A percentile compares a stretch with the other conserved stretches of the same genome.
Evolutionary conservation across 225 moss, liverwort and hornwort genomes (phyloP).

Genomic region (Polytrichum commune): DNA sequence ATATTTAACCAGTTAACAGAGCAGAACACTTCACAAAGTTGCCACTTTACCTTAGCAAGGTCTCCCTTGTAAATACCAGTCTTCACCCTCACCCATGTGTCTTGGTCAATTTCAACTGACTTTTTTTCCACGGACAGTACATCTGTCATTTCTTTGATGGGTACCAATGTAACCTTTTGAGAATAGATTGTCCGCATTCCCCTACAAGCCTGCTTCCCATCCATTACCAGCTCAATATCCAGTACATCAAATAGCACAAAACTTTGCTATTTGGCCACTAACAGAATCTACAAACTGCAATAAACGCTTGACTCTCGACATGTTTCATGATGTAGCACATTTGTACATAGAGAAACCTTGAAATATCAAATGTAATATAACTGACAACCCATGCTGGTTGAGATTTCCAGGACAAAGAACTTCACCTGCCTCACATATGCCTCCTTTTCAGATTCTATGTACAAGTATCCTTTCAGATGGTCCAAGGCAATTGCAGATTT

Average conservation of each 20-base stretch:
- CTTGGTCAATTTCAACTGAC: slow-evolving; percentile 86
- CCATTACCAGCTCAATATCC: slow-evolving; percentile 18
- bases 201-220: slow-evolving; percentile 61
- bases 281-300: no score
- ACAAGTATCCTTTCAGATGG: slow-evolving; percentile 90
- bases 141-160: slow-evolving; percentile 97
- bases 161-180: slow-evolving; percentile 79
- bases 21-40: neutral
- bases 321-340: no score
- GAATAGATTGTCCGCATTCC: slow-evolving; percentile 92
- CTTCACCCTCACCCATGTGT: slow-evolving; percentile 94
- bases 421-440: slow-evolving; percentile 89
- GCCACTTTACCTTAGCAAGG: slow-evolving; percentile 70
- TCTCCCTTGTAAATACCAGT: slow-evolving; percentile 90
- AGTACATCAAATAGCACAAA: no score
- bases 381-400: no score
- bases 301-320: no score
- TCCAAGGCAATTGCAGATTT: slow-evolving; percentile 95
- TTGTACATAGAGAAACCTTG: no score
- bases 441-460: slow-evolving; percentile 94
- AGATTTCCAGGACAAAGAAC: no score
- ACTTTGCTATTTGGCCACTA: no score
- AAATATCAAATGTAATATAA: no score
- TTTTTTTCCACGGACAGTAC: slow-evolving; percentile 93
- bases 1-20: no score